phyloP scores from a whole-genome alignment of 768 basidiomycete genomes.

The Lentinula boryana region DNA sequence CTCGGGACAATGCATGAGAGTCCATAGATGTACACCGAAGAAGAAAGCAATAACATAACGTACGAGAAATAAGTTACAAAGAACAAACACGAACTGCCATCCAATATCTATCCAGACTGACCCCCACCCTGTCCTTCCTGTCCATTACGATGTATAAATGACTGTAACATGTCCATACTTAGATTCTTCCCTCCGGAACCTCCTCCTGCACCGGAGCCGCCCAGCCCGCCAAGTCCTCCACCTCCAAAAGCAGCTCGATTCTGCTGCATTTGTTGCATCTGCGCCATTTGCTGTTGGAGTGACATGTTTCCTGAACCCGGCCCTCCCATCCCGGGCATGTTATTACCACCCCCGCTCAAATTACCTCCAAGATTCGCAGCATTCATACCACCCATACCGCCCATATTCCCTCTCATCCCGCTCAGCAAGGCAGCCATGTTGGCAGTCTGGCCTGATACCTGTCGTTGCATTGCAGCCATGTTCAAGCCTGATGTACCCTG shows the following conservation, averaged over 20 bases:
- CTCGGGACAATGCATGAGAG: neutral
- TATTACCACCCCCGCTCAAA: neutral
- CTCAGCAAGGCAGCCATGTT: neutral
- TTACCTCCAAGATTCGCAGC: neutral
- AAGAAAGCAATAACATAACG: neutral
- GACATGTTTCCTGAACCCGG: neutral
- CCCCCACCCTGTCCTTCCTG: neutral
- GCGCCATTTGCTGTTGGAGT: neutral
- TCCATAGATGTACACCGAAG: neutral
- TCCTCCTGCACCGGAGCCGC: neutral
- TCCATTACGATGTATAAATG: neutral
- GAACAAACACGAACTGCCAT: neutral
- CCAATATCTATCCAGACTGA: neutral
- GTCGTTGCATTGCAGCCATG: neutral
- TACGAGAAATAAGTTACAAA: neutral
- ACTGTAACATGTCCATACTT: constrained; percentile 1
- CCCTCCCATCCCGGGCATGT: neutral
- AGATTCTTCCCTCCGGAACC: neutral
- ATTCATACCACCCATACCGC: constrained; percentile 1
- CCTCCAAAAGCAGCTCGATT: neutral
- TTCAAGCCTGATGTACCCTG: neutral
- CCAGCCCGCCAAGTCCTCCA: neutral
- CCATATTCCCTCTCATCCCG: neutral
- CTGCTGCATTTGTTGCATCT: neutral
- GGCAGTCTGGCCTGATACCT: neutral